Base-by-base conservation (phyloP, 2,329 filamentous ascomycete genomes). In the Colletotrichum orchidophilum region DNA sequence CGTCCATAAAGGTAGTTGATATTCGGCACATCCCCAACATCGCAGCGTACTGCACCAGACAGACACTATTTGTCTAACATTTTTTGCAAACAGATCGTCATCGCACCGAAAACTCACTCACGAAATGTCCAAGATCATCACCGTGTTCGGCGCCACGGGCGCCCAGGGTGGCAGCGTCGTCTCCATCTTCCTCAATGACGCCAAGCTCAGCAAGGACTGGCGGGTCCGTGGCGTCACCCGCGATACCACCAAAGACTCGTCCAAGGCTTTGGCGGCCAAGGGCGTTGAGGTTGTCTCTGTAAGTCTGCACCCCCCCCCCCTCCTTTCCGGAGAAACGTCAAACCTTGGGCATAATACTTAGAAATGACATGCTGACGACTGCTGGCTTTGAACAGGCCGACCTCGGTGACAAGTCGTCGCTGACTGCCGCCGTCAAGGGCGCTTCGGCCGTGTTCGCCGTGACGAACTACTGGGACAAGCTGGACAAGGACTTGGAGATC, bases 141-240 rank as follows among this genome's bases (percentile, higher is more conserved):
- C 85, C 54, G 82, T 91, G 13, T 87, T 91, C 74, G 88, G 88
- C 31, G 86, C 88, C 53, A 91, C 88, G 21, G 88, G 89, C 69
- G 85, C 87, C 70, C 90, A 92, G 79, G 90, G 90, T 59, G 86
- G 87, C 72, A 87, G 87, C 9, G 83, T 91, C 55, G 85, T 88
- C 61, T 27, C 80, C 82, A 75, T 78, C 3, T 82, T 82, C 72
- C 74, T 82, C 50, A 75, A 75, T 46, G 79, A 82, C 57, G 66
- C 85, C 0, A 79, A 83, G 58, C 80, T 87, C 1, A 82, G 81
- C n/a, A 79, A 82, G 54, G 77, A 83, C 50, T 90, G 85, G 81
- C 77, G 80, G 5, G 80, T 92, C 49, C 87, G 89, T 33, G 90
- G 82, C 57, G 81, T 91, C 24, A 89, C 89, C 2, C 86, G 90